phyloP scores from a whole-genome alignment of 768 basidiomycete genomes.

The Boletus rufocinnamomeus region DNA sequence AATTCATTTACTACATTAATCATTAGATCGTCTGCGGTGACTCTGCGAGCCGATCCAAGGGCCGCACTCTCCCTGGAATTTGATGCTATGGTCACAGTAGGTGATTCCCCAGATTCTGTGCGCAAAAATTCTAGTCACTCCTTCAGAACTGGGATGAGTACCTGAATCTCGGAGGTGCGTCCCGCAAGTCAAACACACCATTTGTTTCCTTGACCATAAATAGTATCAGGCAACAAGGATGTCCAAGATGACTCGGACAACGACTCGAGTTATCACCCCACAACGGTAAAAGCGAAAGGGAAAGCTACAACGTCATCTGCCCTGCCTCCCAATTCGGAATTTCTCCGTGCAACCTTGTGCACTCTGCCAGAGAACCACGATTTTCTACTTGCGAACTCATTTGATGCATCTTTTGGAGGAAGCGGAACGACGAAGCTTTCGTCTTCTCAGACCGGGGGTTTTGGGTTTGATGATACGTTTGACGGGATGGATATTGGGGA shows the following conservation, averaged over 20 bases:
- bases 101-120: constrained; percentile 22
- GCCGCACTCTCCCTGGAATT: constrained; percentile 56
- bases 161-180: constrained; percentile 48
- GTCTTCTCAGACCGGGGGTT: constrained; percentile 56
- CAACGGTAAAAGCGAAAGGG: constrained; percentile 26
- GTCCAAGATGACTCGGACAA: constrained; percentile 43
- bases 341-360: constrained; percentile 52
- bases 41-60: constrained; percentile 52
- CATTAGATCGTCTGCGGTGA: constrained; percentile 51
- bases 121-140: neutral
- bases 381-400: constrained; percentile 63
- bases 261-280: constrained; percentile 48
- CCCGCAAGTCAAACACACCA: neutral
- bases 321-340: constrained; percentile 40
- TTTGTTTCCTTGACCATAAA: neutral
- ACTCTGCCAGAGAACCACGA: constrained; percentile 75
- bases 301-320: constrained; percentile 29
- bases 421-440: constrained; percentile 40
- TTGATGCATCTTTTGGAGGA: constrained; percentile 59
- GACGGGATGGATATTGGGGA: constrained; percentile 60
- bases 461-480: constrained; percentile 55
- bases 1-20: constrained; percentile 2
- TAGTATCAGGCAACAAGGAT: constrained; percentile 9
- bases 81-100: constrained; percentile 63
- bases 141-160: constrained; percentile 65